phyloP scores from a whole-genome alignment of 306 rosid species.

The Medicago lupulina region DNA sequence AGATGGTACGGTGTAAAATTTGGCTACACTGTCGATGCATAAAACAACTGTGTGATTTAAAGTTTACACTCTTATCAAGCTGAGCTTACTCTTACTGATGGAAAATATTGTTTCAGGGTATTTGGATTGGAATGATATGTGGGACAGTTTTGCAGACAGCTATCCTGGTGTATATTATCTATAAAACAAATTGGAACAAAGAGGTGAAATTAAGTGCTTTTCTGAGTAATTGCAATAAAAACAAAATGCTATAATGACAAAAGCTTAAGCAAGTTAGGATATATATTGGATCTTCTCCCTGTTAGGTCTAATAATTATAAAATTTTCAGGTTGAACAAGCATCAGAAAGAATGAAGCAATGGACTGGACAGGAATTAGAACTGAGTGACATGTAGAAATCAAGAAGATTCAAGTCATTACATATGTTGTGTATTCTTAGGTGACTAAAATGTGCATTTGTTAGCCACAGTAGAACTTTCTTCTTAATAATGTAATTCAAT shows the following conservation, averaged over 20 bases:
- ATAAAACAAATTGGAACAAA: constrained; percentile 79
- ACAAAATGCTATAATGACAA: no score
- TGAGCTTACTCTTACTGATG: background rate
- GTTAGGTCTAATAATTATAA: background rate
- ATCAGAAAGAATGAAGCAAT: constrained; percentile 69
- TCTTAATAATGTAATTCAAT: background rate
- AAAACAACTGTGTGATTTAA: no score
- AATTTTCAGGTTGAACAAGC: constrained; percentile 83
- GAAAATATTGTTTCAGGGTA: constrained; percentile 62
- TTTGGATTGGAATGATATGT: constrained; percentile 92
- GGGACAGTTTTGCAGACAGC: constrained; percentile 86
- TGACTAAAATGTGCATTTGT: constrained; percentile 25
- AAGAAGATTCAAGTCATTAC: constrained; percentile 22
- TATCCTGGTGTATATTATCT: constrained; percentile 64
- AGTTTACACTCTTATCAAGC: no score
- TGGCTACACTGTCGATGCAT: background rate
- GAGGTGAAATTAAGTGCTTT: constrained; percentile 60
- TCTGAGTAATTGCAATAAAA: background rate
- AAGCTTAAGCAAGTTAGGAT: no score
- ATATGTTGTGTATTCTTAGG: constrained; percentile 26
- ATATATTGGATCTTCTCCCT: background rate
- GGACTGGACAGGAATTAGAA: constrained; percentile 68
- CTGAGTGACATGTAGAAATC: constrained; percentile 18
- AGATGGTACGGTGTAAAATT: background rate
- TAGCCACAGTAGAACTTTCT: constrained; percentile 7